Conservation (phyloP, 176 grass and related monocot genomes). For the Canna indica region DNA sequence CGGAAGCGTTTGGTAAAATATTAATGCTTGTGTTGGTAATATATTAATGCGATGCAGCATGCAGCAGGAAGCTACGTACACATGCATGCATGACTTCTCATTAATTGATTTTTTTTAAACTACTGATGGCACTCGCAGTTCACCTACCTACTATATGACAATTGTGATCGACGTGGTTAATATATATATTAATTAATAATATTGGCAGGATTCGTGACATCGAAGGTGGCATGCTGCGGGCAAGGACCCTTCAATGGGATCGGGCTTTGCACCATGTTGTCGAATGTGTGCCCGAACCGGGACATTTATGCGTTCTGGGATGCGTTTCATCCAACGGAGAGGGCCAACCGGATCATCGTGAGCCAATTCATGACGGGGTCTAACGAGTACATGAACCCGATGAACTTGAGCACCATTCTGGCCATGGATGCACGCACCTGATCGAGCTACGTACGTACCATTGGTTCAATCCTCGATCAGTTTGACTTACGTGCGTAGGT, state of each 20-base stretch:
- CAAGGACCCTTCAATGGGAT: conserved; percentile 71
- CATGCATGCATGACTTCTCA: too few species aligned
- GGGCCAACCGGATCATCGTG: conserved; percentile 63
- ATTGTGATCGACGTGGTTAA: too few species aligned
- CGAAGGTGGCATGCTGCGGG: conserved; percentile 68
- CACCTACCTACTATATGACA: too few species aligned
- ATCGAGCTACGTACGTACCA: too few species aligned
- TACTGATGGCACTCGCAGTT: background rate
- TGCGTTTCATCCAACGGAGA: conserved; percentile 75
- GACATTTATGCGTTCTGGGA: conserved; percentile 81
- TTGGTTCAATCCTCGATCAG: too few species aligned
- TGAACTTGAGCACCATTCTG: conserved; percentile 83
- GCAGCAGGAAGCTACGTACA: too few species aligned
- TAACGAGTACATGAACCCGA: conserved; percentile 43
- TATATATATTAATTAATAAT: too few species aligned
- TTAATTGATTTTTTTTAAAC: too few species aligned
- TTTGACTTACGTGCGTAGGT: too few species aligned
- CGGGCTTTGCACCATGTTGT: conserved; percentile 60
- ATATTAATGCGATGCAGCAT: too few species aligned
- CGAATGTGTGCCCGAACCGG: conserved; percentile 49
- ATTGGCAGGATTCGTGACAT: conserved; percentile 47
- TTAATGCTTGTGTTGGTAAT: too few species aligned
- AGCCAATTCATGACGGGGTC: conserved; percentile 36
- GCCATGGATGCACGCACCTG: conserved; percentile 26
- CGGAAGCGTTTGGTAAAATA: conserved; percentile 39